Percentiles rank a stretch among this genome's conserved stretches.
Evolutionary conservation across 805 yeast genomes (phyloP).

Genomic region (Sugiyamaella floridensis): DNA sequence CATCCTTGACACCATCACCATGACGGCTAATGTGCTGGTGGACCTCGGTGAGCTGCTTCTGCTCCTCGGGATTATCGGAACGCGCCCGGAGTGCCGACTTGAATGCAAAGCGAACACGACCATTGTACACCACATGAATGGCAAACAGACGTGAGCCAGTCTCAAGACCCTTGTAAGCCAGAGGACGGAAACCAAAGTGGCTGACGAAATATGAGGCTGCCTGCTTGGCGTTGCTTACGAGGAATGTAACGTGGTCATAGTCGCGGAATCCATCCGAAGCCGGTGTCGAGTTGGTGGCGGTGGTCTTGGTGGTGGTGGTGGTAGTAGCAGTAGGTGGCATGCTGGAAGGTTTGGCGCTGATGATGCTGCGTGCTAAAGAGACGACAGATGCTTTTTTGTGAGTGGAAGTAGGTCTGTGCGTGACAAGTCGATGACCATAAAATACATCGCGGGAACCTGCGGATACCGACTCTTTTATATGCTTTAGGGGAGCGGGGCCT

Average conservation of each 20-base stretch:
- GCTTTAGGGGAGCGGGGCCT: no score
- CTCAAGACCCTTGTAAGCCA: conserved; percentile 64
- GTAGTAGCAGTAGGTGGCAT: no score
- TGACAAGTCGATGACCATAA: no score
- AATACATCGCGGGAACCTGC: no score
- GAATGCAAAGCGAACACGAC: conserved; percentile 45
- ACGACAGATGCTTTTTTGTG: no score
- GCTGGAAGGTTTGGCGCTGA: no score
- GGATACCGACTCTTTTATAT: no score
- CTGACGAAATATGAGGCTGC: conserved; percentile 49
- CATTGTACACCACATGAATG: conserved; percentile 56
- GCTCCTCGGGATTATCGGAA: conserved; percentile 25
- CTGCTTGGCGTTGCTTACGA: conserved; percentile 65
- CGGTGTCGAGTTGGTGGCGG: not conserved
- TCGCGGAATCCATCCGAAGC: conserved; percentile 24
- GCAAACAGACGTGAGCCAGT: conserved; percentile 51
- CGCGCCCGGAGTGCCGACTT: conserved; percentile 32
- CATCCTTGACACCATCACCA: conserved; percentile 78
- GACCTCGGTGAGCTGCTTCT: conserved; percentile 32
- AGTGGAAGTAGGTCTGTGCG: no score
- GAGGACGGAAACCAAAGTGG: conserved; percentile 54
- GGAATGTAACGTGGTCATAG: conserved; percentile 65
- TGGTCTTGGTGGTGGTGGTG: no score
- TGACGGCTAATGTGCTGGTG: conserved; percentile 46
- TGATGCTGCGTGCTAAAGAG: no score